A percentile compares a stretch with the other conserved stretches of the same genome.
Conservation (phyloP, 768 basidiomycete genomes). For the Termitomyces sp. region DNA sequence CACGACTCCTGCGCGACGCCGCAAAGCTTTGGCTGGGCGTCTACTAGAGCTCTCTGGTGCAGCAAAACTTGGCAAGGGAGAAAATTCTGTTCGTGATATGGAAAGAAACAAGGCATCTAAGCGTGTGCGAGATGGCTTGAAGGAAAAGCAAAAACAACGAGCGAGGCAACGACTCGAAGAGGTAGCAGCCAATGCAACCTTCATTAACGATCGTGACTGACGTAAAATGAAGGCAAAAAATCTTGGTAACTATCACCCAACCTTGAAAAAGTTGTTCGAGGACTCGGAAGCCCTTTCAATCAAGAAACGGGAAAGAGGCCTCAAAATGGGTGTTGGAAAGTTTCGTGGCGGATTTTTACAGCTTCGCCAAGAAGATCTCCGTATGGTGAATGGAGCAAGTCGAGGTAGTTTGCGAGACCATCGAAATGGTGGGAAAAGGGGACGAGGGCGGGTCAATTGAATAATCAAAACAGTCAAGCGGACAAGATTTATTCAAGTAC, state of each 20-base stretch:
- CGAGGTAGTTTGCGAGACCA: conserved; percentile 14
- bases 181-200: conserved; percentile 36
- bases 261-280: conserved; percentile 63
- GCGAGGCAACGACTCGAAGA: conserved; percentile 56
- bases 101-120: conserved; percentile 72
- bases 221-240: conserved; percentile 62
- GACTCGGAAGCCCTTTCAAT: conserved; percentile 19
- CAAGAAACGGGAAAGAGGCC: conserved; percentile 55
- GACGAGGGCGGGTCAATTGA: conserved; percentile 14
- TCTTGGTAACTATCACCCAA: conserved; percentile 79
- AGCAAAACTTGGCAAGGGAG: conserved; percentile 72
- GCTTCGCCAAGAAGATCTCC: conserved; percentile 61
- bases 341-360: conserved; percentile 66
- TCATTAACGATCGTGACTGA: background rate
- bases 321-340: conserved; percentile 75
- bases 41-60: conserved; percentile 66
- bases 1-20: conserved; percentile 59
- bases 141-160: conserved; percentile 54
- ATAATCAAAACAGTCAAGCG: background rate
- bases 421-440: conserved; percentile 13
- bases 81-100: conserved; percentile 48
- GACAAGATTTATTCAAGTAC: background rate
- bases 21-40: conserved; percentile 73
- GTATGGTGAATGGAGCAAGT: conserved; percentile 21
- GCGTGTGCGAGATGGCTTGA: conserved; percentile 64